Evolutionary conservation across 2,329 filamentous ascomycete genomes (phyloP).

Genomic region (Hysterium pulicare): DNA sequence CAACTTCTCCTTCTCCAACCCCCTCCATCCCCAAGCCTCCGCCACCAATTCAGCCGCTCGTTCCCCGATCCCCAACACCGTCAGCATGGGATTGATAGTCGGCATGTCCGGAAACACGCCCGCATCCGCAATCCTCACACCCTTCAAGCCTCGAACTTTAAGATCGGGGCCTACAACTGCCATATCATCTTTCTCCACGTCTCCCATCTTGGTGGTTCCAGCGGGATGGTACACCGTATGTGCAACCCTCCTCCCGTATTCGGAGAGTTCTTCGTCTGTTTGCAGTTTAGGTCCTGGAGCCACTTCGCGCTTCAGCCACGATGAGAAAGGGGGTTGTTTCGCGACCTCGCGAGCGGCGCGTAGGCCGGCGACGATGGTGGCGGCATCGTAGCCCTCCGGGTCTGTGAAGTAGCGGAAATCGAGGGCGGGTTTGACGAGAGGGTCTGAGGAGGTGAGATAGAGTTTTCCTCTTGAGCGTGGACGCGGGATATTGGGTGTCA

Average conservation of each 20-base stretch:
- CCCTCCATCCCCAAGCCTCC: slow-evolving; percentile 65
- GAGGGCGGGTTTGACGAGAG: slow-evolving; percentile 73
- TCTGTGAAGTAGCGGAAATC: slow-evolving; percentile 91
- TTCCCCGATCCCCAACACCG: slow-evolving; percentile 80
- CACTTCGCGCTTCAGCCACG: slow-evolving; percentile 79
- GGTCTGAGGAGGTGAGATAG: slow-evolving; percentile 73
- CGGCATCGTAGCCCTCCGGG: slow-evolving; percentile 78
- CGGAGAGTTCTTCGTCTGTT: slow-evolving; percentile 74
- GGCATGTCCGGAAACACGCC: slow-evolving; percentile 87
- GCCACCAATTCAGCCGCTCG: slow-evolving; percentile 80
- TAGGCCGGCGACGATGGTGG: slow-evolving; percentile 74
- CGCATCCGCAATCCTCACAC: slow-evolving; percentile 77
- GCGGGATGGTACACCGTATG: slow-evolving; percentile 91
- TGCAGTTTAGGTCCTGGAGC: slow-evolving; percentile 71
- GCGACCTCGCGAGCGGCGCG: slow-evolving; percentile 74
- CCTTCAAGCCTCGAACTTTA: slow-evolving; percentile 68
- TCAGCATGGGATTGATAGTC: slow-evolving; percentile 87
- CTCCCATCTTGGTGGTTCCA: slow-evolving; percentile 88
- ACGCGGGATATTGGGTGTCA: slow-evolving; percentile 87
- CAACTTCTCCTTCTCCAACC: slow-evolving; percentile 52
- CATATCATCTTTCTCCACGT: slow-evolving; percentile 62
- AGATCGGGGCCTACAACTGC: slow-evolving; percentile 79
- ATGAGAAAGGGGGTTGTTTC: slow-evolving; percentile 70
- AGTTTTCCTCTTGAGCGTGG: slow-evolving; percentile 73
- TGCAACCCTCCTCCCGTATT: slow-evolving; percentile 76